Percentiles rank a stretch among this genome's conserved stretches.
Evolutionary conservation across 106 monocot species (phyloP).

Genomic region (Platanthera zijinensis): DNA sequence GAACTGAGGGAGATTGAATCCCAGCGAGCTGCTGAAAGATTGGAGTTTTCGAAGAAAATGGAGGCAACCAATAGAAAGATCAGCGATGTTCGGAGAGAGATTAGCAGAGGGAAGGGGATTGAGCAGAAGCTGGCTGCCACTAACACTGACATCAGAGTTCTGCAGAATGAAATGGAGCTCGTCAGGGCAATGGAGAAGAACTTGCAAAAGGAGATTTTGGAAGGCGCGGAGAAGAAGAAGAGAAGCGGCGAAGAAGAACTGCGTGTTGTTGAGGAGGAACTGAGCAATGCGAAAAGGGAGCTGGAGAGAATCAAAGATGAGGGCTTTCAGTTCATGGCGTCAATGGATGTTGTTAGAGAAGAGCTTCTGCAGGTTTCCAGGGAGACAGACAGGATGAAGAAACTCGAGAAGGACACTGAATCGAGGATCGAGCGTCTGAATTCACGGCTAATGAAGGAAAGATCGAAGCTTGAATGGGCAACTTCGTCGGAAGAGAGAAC

Average conservation of each 20-base stretch:
- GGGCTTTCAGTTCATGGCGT: slow-evolving; percentile 57
- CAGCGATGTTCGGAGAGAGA: slow-evolving; percentile 23
- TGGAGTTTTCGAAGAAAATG: slow-evolving; percentile 27
- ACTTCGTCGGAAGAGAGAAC: slow-evolving; percentile 30
- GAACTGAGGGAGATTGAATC: slow-evolving; percentile 55
- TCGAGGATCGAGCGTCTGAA: slow-evolving; percentile 37
- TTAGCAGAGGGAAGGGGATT: slow-evolving; percentile 22
- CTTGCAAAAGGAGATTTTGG: background rate
- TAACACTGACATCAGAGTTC: slow-evolving; percentile 37
- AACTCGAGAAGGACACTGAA: slow-evolving; percentile 50
- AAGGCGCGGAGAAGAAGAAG: background rate
- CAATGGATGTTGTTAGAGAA: slow-evolving; percentile 55
- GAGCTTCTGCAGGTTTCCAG: slow-evolving; percentile 27
- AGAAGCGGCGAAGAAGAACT: background rate
- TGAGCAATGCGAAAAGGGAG: slow-evolving; percentile 45
- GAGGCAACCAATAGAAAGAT: slow-evolving; percentile 29
- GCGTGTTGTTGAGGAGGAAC: slow-evolving; percentile 17
- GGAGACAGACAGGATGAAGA: slow-evolving; percentile 31
- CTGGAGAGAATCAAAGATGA: slow-evolving; percentile 48
- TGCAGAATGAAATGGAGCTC: slow-evolving; percentile 63
- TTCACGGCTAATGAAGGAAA: slow-evolving; percentile 63
- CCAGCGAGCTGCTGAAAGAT: slow-evolving; percentile 29
- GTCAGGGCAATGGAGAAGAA: slow-evolving; percentile 48
- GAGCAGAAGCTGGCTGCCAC: slow-evolving; percentile 46
- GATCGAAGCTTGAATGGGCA: slow-evolving; percentile 40